phyloP scores from a whole-genome alignment of 805 yeast genomes.

The Metschnikowia lachancei region DNA sequence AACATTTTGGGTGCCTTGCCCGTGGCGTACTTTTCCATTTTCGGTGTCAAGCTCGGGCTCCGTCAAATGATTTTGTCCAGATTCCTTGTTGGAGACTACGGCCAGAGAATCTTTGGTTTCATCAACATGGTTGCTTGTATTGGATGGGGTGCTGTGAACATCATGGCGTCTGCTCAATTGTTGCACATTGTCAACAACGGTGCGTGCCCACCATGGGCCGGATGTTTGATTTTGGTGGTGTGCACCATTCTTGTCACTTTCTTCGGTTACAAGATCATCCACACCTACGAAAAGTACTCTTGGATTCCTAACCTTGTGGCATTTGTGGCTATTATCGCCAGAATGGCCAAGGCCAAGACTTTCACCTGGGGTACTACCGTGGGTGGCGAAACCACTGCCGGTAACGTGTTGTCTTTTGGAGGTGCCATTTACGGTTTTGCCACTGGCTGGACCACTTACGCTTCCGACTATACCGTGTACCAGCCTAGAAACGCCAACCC shows the following conservation, averaged over 20 bases:
- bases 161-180: slow-evolving; percentile 83
- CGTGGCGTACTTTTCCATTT: slow-evolving; percentile 78
- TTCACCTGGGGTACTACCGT: slow-evolving; percentile 40
- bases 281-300: slow-evolving; percentile 75
- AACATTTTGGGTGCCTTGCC: slow-evolving; percentile 68
- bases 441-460: slow-evolving; percentile 91
- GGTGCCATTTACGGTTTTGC: slow-evolving; percentile 84
- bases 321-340: slow-evolving; percentile 74
- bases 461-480: slow-evolving; percentile 89
- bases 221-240: slow-evolving; percentile 68
- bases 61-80: slow-evolving; percentile 85
- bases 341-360: slow-evolving; percentile 64
- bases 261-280: slow-evolving; percentile 83
- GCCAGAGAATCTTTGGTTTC: slow-evolving; percentile 72
- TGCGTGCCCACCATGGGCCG: slow-evolving; percentile 85
- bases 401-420: slow-evolving; percentile 75
- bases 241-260: slow-evolving; percentile 71
- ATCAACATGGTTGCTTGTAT: slow-evolving; percentile 82
- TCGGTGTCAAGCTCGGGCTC: slow-evolving; percentile 81
- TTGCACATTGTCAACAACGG: slow-evolving; percentile 69
- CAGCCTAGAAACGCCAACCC: slow-evolving; percentile 66
- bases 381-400: slow-evolving; percentile 69
- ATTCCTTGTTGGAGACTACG: slow-evolving; percentile 70
- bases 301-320: slow-evolving; percentile 81
- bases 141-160: slow-evolving; percentile 95